These are phyloP conservation scores for Halophytophthora batemanensis DNA, from an alignment of 352 stramenopile species.

Conservation along the genomic window DNA sequence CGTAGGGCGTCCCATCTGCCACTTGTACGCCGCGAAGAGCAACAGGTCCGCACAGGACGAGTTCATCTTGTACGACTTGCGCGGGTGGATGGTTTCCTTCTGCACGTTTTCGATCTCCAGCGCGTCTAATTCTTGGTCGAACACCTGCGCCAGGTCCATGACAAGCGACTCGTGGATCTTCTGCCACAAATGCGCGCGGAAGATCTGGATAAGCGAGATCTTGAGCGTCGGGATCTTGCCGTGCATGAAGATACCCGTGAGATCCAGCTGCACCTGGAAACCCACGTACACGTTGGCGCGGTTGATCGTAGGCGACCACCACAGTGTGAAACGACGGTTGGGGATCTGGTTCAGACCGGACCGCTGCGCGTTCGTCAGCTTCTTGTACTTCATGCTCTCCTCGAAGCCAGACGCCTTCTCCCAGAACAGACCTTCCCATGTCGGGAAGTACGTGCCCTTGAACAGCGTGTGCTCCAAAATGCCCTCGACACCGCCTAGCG, in stretches of 20 bases:
- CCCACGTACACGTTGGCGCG: conserved; percentile 99
- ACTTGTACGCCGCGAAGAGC: conserved; percentile 99
- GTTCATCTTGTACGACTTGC: conserved; percentile 99
- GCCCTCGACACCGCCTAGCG: conserved; percentile 98
- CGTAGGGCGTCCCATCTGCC: conserved; percentile 88
- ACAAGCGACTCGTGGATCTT: conserved; percentile 99
- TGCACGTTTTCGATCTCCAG: conserved; percentile 99
- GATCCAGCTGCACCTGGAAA: conserved; percentile 99
- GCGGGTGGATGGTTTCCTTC: conserved; percentile 99
- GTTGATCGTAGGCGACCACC: conserved; percentile 99
- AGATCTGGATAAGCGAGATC: conserved; percentile 97
- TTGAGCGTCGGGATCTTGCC: conserved; percentile 99
- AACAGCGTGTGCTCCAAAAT: conserved; percentile 99
- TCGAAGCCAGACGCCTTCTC: conserved; percentile 97
- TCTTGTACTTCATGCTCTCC: conserved; percentile 99
- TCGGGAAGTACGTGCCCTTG: conserved; percentile 99
- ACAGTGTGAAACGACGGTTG: conserved; percentile 99
- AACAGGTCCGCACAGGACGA: conserved; percentile 99
- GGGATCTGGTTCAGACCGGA: conserved; percentile 99
- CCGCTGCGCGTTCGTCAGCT: conserved; percentile 99
- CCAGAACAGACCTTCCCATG: conserved; percentile 99
- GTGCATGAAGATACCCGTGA: conserved; percentile 99
- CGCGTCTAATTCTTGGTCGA: conserved; percentile 99
- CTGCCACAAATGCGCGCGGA: conserved; percentile 99
- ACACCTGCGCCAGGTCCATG: conserved; percentile 98